phyloP scores from a whole-genome alignment of 2,329 filamentous ascomycete species.

The Cytospora leucostoma region DNA sequence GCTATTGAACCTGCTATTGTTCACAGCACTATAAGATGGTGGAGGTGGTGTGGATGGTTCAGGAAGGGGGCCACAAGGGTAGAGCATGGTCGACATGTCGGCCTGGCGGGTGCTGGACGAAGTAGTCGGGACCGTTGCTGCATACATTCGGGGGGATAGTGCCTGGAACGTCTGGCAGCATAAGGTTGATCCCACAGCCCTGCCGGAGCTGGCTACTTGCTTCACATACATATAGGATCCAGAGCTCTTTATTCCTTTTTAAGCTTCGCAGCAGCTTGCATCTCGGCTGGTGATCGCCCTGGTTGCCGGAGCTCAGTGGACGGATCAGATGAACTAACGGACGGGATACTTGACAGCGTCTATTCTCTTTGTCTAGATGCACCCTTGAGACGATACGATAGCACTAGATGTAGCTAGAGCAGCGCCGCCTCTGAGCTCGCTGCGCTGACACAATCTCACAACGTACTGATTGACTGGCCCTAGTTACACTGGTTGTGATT shows the following conservation, averaged over 20 bases:
- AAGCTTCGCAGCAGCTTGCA: neutral
- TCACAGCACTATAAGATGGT: neutral
- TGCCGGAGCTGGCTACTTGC: neutral
- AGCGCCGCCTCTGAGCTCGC: neutral
- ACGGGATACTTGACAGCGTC: neutral
- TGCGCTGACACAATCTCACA: neutral
- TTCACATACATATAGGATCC: neutral
- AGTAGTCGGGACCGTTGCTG: neutral
- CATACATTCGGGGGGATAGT: neutral
- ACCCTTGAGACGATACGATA: neutral
- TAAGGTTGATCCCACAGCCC: neutral
- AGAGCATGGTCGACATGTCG: neutral
- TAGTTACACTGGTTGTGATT: no score
- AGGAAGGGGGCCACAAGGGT: neutral
- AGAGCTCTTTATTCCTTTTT: neutral
- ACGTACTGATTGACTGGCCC: neutral
- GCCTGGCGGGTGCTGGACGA: neutral
- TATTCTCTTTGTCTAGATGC: neutral
- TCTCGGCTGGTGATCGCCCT: neutral
- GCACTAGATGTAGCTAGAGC: neutral
- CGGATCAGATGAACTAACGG: neutral
- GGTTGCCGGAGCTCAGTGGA: neutral
- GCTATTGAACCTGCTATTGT: neutral
- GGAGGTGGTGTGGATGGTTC: neutral
- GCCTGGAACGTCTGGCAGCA: neutral